phyloP scores from a whole-genome alignment of 805 yeast genomes.

The Ogataea kodamae region DNA sequence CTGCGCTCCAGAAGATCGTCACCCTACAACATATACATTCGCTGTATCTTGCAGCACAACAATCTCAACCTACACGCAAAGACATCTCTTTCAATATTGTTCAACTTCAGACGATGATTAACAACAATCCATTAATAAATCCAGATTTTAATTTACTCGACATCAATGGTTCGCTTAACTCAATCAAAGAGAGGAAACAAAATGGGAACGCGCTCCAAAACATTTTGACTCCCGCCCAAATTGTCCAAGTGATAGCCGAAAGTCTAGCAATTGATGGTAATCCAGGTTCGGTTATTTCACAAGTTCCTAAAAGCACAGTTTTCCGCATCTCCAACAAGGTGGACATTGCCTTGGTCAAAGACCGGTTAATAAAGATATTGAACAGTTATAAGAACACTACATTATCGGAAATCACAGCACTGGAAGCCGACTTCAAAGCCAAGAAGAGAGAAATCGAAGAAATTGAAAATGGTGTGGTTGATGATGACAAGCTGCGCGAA shows the following conservation, averaged over 20 bases:
- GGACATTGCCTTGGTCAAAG: slow-evolving; percentile 32
- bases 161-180: slow-evolving; percentile 28
- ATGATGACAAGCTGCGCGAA: slow-evolving; percentile 31
- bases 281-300: slow-evolving; percentile 31
- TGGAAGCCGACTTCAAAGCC: slow-evolving; percentile 36
- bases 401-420: slow-evolving; percentile 35
- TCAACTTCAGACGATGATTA: slow-evolving; percentile 35
- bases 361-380: slow-evolving; percentile 32
- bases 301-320: slow-evolving; percentile 33
- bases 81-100: slow-evolving; percentile 36
- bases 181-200: slow-evolving; percentile 22
- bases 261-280: slow-evolving; percentile 30
- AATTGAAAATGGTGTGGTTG: slow-evolving; percentile 41
- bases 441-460: slow-evolving; percentile 38
- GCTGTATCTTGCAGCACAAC: slow-evolving; percentile 33
- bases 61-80: slow-evolving; percentile 31
- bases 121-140: slow-evolving; percentile 36
- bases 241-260: slow-evolving; percentile 36
- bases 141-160: slow-evolving; percentile 34
- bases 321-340: slow-evolving; percentile 32
- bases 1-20: slow-evolving; percentile 35
- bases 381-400: slow-evolving; percentile 33
- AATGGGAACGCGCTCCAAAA: slow-evolving; percentile 19
- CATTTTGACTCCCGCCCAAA: slow-evolving; percentile 33
- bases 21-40: slow-evolving; percentile 37